These are phyloP conservation scores for Lablab purpureus DNA, from an alignment of 306 rosid genomes.

Conservation along the genomic window DNA sequence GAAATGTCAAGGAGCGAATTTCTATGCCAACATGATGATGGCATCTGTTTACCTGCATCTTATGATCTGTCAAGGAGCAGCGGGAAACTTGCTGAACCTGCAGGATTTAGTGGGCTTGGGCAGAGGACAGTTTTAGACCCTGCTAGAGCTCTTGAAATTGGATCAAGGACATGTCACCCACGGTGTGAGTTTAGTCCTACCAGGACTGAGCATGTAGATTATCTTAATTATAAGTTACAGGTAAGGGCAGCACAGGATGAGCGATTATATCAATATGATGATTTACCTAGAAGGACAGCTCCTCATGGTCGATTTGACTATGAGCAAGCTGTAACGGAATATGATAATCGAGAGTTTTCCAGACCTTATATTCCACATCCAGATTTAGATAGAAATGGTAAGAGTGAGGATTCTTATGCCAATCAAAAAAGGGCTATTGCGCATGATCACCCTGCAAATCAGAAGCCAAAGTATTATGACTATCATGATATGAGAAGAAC, in stretches of 20 bases:
- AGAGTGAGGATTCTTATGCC: slow-evolving; percentile 53
- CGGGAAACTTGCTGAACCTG: slow-evolving; percentile 54
- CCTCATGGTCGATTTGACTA: slow-evolving; percentile 60
- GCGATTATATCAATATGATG: slow-evolving; percentile 61
- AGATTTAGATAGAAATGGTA: slow-evolving; percentile 57
- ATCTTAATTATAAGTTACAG: slow-evolving; percentile 54
- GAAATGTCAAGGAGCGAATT: slow-evolving; percentile 56
- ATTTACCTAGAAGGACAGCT: slow-evolving; percentile 60
- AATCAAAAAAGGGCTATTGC: slow-evolving; percentile 54
- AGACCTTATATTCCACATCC: slow-evolving; percentile 53
- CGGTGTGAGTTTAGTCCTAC: slow-evolving; percentile 60
- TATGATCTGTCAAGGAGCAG: slow-evolving; percentile 63
- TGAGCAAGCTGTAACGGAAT: slow-evolving; percentile 55
- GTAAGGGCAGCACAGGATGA: slow-evolving; percentile 58
- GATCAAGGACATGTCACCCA: slow-evolving; percentile 55
- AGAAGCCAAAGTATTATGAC: slow-evolving; percentile 55
- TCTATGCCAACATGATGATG: slow-evolving; percentile 59
- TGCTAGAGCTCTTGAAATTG: slow-evolving; percentile 57
- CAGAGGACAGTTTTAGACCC: slow-evolving; percentile 58
- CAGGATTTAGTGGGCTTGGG: slow-evolving; percentile 58
- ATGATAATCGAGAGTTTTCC: slow-evolving; percentile 63
- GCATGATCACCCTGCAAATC: slow-evolving; percentile 51
- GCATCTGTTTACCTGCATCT: slow-evolving; percentile 47
- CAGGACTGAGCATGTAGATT: slow-evolving; percentile 56
- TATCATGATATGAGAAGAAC: slow-evolving; percentile 63